Base-by-base conservation (phyloP, 106 monocot genomes). In the Phalaenopsis aphrodite region DNA sequence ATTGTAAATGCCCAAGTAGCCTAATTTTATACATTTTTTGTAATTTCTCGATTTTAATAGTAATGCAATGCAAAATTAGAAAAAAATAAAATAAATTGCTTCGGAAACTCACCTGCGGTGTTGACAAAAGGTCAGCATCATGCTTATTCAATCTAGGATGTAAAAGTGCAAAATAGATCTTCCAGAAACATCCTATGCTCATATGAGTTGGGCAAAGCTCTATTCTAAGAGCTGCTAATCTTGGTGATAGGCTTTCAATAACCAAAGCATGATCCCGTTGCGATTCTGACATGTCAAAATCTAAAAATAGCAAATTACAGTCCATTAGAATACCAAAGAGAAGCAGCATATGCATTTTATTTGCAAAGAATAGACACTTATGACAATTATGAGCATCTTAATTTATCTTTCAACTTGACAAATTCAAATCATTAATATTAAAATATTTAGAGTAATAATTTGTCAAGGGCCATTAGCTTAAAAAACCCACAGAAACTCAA, bases 151-250 rank as follows among this genome's bases (percentile, higher is more conserved):
- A 88, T 85, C 94, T 92, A 66, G 98, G 86, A 89, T 99, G 98
- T 79, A 99, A 83, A 80, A 99, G 89, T 61, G 94, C 94, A 85
- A 99, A 99, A 84, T 99, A 99, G 37, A 99, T 99, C 84, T 94
- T 99, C 98, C 98, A 99, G 79, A 99, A 99, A 84, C 83, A 89
- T n/a, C 89, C 94, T 84, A 93, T 85, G 81, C 94, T 95, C 91
- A 99, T 94, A 85, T 94, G 94, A 56, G 83, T 91, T 82, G 98
- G 98, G 86, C 98, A 94, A 75, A 99, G 94, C 67, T 99, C 94
- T 64, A 94, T 89, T 68, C 93, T 88, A 37, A 99, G 79, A 80
- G 98, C 98, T 79, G 94, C 92, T 47, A 99, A 88, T 85, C 94
- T 86, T 76, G 94, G 98, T 83, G 85, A 82, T 73, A 93, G 87